A percentile compares a stretch with the other conserved stretches of the same genome.
phyloP scores from a whole-genome alignment of 345 rosid genomes.

The Cardiospermum halicacabum region DNA sequence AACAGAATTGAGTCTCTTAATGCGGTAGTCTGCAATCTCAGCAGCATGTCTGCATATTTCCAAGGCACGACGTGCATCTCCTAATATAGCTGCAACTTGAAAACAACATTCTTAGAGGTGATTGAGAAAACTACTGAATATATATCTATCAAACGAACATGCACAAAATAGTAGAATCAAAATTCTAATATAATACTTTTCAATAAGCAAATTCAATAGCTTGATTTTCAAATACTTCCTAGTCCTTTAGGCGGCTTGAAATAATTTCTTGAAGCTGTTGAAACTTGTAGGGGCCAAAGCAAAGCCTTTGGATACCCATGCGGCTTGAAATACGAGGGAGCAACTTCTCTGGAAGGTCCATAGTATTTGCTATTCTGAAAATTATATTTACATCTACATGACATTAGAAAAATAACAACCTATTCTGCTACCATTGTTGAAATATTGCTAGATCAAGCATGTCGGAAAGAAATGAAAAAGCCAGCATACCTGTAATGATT shows the following conservation, averaged over 20 bases:
- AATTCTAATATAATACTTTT: constrained; percentile 50
- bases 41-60: constrained; percentile 99
- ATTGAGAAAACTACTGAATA: not conserved
- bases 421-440: not conserved
- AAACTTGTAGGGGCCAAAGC: constrained; percentile 90
- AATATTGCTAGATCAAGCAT: not conserved
- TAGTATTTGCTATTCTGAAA: constrained; percentile 87
- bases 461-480: not conserved
- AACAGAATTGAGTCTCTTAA: constrained; percentile 32
- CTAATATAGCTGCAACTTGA: constrained; percentile 92
- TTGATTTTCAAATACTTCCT: constrained; percentile 84
- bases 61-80: constrained; percentile 94
- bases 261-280: constrained; percentile 96
- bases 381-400: constrained; percentile 1
- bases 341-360: constrained; percentile 98
- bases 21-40: constrained; percentile 71
- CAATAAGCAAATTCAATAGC: constrained; percentile 94
- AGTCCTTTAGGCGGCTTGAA: constrained; percentile 73
- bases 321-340: constrained; percentile 98
- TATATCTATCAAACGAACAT: not conserved
- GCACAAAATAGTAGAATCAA: not conserved
- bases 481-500: constrained; percentile 63
- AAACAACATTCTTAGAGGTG: constrained; percentile 8
- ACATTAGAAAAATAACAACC: not conserved
- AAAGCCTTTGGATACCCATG: constrained; percentile 93